Evolutionary conservation across 768 basidiomycete species (phyloP).

Genomic region (Cystobasidium tubakii): DNA sequence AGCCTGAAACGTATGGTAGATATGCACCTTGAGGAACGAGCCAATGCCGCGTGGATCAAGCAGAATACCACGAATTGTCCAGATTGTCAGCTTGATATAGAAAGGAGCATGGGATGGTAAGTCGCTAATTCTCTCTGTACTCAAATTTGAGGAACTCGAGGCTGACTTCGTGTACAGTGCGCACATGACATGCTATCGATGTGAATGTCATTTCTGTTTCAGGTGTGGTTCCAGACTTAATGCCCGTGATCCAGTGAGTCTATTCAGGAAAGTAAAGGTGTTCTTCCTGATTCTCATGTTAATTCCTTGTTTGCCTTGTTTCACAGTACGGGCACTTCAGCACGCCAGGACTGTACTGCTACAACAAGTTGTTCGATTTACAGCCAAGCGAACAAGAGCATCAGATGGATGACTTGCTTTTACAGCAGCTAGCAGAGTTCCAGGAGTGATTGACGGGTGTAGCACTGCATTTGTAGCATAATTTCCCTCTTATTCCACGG

Average conservation of each 20-base stretch:
- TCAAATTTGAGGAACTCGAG: too few species aligned
- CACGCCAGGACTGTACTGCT: slow-evolving; percentile 23
- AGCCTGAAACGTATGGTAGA: slow-evolving; percentile 42
- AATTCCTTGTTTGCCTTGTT: background rate
- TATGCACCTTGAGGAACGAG: slow-evolving; percentile 42
- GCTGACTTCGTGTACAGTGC: background rate
- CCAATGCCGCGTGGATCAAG: slow-evolving; percentile 41
- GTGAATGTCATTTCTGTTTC: slow-evolving; percentile 34
- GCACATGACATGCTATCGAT: slow-evolving; percentile 30
- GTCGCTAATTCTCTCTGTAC: background rate
- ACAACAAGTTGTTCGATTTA: slow-evolving; percentile 22
- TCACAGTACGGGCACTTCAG: slow-evolving; percentile 22
- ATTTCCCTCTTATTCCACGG: background rate
- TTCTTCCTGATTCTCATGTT: background rate
- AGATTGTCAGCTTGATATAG: slow-evolving; percentile 34
- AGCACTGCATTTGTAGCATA: background rate
- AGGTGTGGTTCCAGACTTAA: slow-evolving; percentile 20
- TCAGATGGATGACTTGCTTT: slow-evolving; percentile 17
- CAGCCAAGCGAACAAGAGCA: slow-evolving; percentile 21
- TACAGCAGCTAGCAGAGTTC: slow-evolving; percentile 15
- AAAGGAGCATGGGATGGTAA: slow-evolving; percentile 29
- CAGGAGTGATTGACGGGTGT: background rate
- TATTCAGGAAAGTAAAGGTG: background rate
- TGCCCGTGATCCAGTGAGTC: slow-evolving; percentile 27
- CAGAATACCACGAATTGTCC: slow-evolving; percentile 40